Conservation (phyloP, 1,284 basidiomycete species). For the Heterobasidion parviporum region DNA sequence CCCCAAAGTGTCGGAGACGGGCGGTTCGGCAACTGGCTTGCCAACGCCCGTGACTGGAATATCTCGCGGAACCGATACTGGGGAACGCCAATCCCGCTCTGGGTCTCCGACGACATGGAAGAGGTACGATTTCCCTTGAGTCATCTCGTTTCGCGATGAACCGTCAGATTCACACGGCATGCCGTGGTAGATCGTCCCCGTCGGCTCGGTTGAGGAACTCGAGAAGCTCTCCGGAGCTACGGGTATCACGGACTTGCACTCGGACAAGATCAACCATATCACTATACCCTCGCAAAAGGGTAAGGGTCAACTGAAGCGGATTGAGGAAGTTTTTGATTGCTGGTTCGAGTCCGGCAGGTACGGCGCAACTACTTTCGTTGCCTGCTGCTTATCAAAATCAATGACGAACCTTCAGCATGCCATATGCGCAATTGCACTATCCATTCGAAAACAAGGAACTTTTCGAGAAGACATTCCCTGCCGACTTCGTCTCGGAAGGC, state of each 20-base stretch:
- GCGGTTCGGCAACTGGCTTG: conserved; percentile 95
- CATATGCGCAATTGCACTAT: conserved; percentile 96
- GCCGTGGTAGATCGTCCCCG: conserved; percentile 62
- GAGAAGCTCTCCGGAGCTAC: conserved; percentile 82
- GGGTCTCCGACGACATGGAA: conserved; percentile 90
- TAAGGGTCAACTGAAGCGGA: conserved; percentile 80
- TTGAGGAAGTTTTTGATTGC: conserved; percentile 99
- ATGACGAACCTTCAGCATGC: conserved; percentile 64
- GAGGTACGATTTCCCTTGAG: conserved; percentile 47
- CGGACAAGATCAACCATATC: conserved; percentile 93
- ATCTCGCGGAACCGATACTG: conserved; percentile 98
- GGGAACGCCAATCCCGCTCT: conserved; percentile 97
- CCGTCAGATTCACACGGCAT: background rate
- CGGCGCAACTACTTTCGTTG: conserved; percentile 12
- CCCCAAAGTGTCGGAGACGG: conserved; percentile 87
- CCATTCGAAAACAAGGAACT: conserved; percentile 95
- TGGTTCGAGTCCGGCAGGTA: conserved; percentile 99
- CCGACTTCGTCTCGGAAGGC: conserved; percentile 98
- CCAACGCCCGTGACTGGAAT: conserved; percentile 98
- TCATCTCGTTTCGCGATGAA: conserved; percentile 7
- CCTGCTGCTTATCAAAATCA: conserved; percentile 2
- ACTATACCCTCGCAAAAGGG: conserved; percentile 92
- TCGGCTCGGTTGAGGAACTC: conserved; percentile 87
- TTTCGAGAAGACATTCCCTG: conserved; percentile 84
- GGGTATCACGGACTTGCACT: conserved; percentile 89